These are phyloP conservation scores for Poronia punctata DNA, from an alignment of 495 filamentous ascomycete species.

Conservation along the genomic window DNA sequence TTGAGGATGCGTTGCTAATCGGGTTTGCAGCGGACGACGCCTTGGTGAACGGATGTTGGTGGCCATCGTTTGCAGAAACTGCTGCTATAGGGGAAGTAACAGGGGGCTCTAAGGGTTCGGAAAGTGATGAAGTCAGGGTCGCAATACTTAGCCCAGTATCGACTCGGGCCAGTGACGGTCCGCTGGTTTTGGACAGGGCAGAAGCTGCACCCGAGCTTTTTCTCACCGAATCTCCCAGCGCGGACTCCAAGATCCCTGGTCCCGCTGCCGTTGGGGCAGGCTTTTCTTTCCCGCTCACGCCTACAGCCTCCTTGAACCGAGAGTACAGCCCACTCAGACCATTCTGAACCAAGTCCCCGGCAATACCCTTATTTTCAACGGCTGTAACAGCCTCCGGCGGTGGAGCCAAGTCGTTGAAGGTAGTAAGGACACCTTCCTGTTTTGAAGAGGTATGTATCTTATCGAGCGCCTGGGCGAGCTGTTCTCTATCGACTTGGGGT, in stretches of 20 bases:
- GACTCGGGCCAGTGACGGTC: slow-evolving; percentile 21
- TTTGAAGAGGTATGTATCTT: slow-evolving; percentile 79
- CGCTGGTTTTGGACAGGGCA: slow-evolving; percentile 31
- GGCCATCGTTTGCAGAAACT: slow-evolving; percentile 28
- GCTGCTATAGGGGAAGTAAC: slow-evolving; percentile 28
- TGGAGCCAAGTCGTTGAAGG: slow-evolving; percentile 78
- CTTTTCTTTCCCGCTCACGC: slow-evolving; percentile 52
- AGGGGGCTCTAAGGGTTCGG: slow-evolving; percentile 31
- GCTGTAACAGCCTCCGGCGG: slow-evolving; percentile 47
- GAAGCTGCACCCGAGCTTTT: slow-evolving; percentile 31
- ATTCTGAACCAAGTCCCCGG: slow-evolving; percentile 67
- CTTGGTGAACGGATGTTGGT: slow-evolving; percentile 43
- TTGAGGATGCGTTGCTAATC: slow-evolving; percentile 35
- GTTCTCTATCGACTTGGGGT: slow-evolving; percentile 57
- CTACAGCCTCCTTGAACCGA: slow-evolving; percentile 70
- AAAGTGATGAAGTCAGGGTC: slow-evolving; percentile 28
- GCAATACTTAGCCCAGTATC: slow-evolving; percentile 32
- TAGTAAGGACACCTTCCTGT: slow-evolving; percentile 70
- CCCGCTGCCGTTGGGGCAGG: slow-evolving; percentile 12
- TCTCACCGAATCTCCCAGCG: slow-evolving; percentile 32
- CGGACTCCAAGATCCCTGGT: slow-evolving; percentile 22
- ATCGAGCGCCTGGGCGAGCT: slow-evolving; percentile 66
- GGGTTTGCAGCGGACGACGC: slow-evolving; percentile 49
- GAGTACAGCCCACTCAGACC: slow-evolving; percentile 82
- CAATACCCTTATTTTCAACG: slow-evolving; percentile 58